Base-by-base conservation (phyloP, 2,329 filamentous ascomycete species). In the Aureobasidium sp. region DNA sequence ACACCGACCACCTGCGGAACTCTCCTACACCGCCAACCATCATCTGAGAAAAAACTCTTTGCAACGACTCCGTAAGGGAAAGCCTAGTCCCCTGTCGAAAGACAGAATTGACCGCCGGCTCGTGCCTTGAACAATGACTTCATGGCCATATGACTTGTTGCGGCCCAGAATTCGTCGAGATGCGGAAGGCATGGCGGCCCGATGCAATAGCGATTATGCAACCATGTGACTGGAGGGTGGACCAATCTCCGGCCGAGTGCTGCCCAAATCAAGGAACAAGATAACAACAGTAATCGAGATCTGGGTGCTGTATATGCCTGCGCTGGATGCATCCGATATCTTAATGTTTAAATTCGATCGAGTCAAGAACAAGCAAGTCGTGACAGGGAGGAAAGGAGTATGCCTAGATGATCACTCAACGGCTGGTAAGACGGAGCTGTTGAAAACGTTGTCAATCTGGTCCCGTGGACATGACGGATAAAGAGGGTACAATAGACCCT, bases 181-280 rank as follows among this genome's bases (percentile, higher is more conserved):
- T 19, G 21, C 22, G 30, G 25, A 38, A 11, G 30, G 30, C 35
- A 29, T 38, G 22, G 34, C 45, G 45, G 45, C 24, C 45, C 45
- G 45, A 49, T 21, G 25, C 32, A n/a, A 38, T 39, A 34, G 24
- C 45, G 16, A 25, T 49, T 38, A 27, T 19, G n/a, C 27, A 27
- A 37, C 32, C 44, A 37, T 35, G 44, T 48, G 45, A 49, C 45
- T 38, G 45, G 12, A 30, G n/a, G 45, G 32, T 39, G 32, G 45
- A 12, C 19, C 45, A 39, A 29, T 49, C 34, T 49, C 45, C 34
- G 45, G 17, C 30, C 27, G 14, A 5, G 34, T 25, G 34, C 22
- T 39, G 7, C 16, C 11, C 16, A 38, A 39, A 49, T 30, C 32
- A 49, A 49, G 45, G 34, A 38, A 49, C 45, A 27, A 38, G 45